A percentile compares a stretch with the other conserved stretches of the same genome.
These are phyloP conservation scores for Fonsecaea pugnacius DNA, from an alignment of 2,329 filamentous ascomycete genomes.

Conservation along the genomic window DNA sequence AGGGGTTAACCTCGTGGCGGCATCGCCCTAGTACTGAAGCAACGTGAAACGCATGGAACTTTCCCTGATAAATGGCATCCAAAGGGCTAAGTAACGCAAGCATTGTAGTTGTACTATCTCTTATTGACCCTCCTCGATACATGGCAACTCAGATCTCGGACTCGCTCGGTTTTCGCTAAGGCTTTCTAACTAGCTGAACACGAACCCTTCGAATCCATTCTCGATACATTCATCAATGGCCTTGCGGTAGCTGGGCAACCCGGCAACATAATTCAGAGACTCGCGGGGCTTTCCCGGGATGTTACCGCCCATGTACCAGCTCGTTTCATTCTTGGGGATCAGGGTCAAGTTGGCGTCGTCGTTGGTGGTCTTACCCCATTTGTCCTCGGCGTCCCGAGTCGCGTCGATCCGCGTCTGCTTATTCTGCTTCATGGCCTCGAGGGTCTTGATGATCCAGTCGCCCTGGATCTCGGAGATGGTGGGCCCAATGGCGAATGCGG, in stretches of 20 bases:
- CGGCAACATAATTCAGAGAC: constrained; percentile 40
- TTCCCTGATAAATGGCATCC: too few species aligned
- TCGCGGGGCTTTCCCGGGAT: constrained; percentile 56
- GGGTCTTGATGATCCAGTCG: constrained; percentile 47
- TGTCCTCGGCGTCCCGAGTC: constrained; percentile 49
- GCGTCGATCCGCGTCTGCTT: constrained; percentile 44
- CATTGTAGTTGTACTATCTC: too few species aligned
- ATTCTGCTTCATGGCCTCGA: not conserved
- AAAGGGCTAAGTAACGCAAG: too few species aligned
- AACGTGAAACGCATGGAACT: too few species aligned
- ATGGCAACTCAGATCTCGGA: too few species aligned
- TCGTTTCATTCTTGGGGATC: constrained; percentile 56
- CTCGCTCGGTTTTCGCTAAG: too few species aligned
- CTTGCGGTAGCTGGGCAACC: constrained; percentile 16
- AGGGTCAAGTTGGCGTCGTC: constrained; percentile 37
- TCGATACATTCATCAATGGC: not conserved
- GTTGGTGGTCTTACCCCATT: constrained; percentile 56
- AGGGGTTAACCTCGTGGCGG: too few species aligned
- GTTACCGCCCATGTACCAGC: constrained; percentile 57
- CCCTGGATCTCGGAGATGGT: constrained; percentile 60
- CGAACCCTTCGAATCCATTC: not conserved
- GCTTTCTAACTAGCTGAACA: too few species aligned
- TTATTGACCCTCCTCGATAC: too few species aligned
- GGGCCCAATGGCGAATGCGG: constrained; percentile 49
- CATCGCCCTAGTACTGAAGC: too few species aligned